These are phyloP conservation scores for Trichoderma gamsii DNA, from an alignment of 495 filamentous ascomycete genomes.

Conservation along the genomic window DNA sequence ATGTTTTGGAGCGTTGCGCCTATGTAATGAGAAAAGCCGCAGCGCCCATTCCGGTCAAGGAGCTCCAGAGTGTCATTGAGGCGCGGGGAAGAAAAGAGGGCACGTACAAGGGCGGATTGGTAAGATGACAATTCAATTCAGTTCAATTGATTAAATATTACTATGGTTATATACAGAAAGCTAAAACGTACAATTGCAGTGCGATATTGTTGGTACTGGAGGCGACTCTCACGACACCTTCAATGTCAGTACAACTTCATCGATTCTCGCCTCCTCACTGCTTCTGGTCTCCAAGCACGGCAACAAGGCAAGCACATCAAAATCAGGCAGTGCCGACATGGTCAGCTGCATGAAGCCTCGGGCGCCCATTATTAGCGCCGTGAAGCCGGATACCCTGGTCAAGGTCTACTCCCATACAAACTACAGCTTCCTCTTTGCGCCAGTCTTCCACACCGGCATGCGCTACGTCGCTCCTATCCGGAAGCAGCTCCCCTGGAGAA, in stretches of 20 bases:
- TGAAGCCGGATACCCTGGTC: conserved; percentile 62
- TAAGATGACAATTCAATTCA: conserved; percentile 31
- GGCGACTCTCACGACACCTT: conserved; percentile 96
- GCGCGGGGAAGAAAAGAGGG: conserved; percentile 55
- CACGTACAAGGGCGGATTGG: conserved; percentile 63
- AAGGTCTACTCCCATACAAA: conserved; percentile 68
- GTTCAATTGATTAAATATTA: neutral
- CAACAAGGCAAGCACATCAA: conserved; percentile 90
- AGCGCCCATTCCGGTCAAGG: conserved; percentile 42
- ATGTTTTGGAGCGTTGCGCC: conserved; percentile 74
- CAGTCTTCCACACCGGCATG: conserved; percentile 94
- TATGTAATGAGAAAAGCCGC: conserved; percentile 55
- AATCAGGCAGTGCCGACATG: conserved; percentile 92
- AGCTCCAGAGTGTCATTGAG: conserved; percentile 41
- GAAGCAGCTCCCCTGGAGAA: conserved; percentile 77
- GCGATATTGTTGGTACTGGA: conserved; percentile 96
- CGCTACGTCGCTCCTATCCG: conserved; percentile 76
- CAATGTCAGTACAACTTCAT: conserved; percentile 93
- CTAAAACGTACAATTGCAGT: conserved; percentile 40
- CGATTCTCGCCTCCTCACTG: conserved; percentile 79
- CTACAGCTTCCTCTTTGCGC: conserved; percentile 95
- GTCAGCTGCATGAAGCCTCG: conserved; percentile 62
- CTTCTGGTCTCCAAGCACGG: conserved; percentile 90
- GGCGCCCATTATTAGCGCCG: conserved; percentile 63
- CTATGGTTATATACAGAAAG: neutral